Conservation (phyloP, 2,329 filamentous ascomycete genomes). For the Xylaria sp. region DNA sequence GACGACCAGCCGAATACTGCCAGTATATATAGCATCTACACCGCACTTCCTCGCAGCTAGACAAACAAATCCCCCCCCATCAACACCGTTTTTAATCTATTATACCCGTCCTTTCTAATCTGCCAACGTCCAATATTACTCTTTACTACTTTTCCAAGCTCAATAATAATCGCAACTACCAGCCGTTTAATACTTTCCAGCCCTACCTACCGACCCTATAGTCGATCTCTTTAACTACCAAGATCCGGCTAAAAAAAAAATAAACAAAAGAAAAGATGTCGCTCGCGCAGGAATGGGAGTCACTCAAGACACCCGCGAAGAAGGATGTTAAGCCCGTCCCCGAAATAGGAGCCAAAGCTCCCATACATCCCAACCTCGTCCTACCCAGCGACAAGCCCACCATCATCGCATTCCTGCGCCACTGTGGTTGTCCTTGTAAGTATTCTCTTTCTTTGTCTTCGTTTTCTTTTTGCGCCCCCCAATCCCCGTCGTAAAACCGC, state of each 20-base stretch:
- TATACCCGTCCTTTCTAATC: not conserved
- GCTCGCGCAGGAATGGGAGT: slow-evolving; percentile 36
- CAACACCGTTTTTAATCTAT: not conserved
- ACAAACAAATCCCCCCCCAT: not conserved
- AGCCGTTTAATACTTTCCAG: too few relatives aligned
- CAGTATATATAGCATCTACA: not conserved
- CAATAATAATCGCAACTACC: too few relatives aligned
- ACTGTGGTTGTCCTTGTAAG: slow-evolving; percentile 70
- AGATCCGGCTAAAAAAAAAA: not conserved
- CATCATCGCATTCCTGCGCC: slow-evolving; percentile 62
- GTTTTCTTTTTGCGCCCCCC: not conserved
- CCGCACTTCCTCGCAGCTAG: not conserved
- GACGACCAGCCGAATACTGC: too few relatives aligned
- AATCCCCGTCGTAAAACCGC: not conserved
- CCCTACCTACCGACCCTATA: too few relatives aligned
- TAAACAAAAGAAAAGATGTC: slow-evolving; percentile 17
- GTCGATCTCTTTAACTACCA: not conserved
- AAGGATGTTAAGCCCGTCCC: slow-evolving; percentile 45
- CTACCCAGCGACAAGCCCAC: slow-evolving; percentile 53
- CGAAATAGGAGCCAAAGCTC: slow-evolving; percentile 50
- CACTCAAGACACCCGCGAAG: slow-evolving; percentile 37
- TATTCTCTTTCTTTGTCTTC: slow-evolving; percentile 6
- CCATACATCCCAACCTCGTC: slow-evolving; percentile 45
- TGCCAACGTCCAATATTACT: not conserved
- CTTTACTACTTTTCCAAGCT: not conserved